Evolutionary conservation across 2,329 filamentous ascomycete species (phyloP), one percentile per base, ranked within the genome.

Genomic region (Ascochyta rabiei): DNA sequence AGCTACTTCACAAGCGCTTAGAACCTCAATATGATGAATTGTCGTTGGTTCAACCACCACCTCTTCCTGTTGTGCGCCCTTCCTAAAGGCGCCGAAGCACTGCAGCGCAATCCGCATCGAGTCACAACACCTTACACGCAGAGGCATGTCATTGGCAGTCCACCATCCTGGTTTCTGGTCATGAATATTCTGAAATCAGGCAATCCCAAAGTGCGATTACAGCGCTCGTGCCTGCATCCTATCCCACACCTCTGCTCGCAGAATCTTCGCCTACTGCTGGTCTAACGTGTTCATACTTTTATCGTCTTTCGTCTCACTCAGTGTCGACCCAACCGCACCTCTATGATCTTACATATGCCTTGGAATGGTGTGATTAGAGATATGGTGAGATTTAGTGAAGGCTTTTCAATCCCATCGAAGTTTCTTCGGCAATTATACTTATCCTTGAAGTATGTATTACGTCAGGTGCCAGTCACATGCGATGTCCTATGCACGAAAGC

Each of bases 131-230:
- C 10, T 31, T 26, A 28, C 15, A 34, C 3, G 41, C 45, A 40
- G 23, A 9, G 24, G 26, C 30, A 18, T 38, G 40, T 24, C 9
- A 3, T 13, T 39, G 33, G 21, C 34, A n/a, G 34, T 38, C 52
- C 52, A 42, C n/a, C 35, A 38, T 24, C 52, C 52, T 31, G 46
- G 52, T 42, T 38, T 46, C 12, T 39, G 52, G 46, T 50, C 23
- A 23, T 24, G 35, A 37, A 35, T 6, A n/a, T 18, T 38, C 31
- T 24, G 6, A n/a, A 16, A 33, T 6, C 15, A 21, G 19, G 19
- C n/a, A n/a, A 37, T 38, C n/a, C 16, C 13, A 41, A 6, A 12
- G 10, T 40, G 21, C 15, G 12, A 34, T 30, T 24, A 4, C 37
- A 30, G 7, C 31, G 10, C 21, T 28, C 13, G 15, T 23, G 13